phyloP scores from a whole-genome alignment of 1,284 basidiomycete genomes.

The Cutaneotrichosporon arboriforme region DNA sequence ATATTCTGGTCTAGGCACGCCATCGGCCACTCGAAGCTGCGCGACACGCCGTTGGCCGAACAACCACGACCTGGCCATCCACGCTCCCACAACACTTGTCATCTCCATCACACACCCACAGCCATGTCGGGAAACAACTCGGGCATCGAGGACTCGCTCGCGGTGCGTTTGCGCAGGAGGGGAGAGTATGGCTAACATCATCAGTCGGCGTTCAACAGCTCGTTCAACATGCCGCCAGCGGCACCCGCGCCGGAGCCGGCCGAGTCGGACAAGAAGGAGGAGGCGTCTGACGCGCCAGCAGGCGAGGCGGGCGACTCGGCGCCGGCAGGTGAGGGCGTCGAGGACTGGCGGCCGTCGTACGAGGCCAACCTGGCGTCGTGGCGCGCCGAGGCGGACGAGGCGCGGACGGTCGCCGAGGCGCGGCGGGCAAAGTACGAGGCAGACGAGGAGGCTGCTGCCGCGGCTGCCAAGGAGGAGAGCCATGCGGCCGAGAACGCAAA shows the following conservation, averaged over 20 bases:
- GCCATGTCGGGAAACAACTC: slow-evolving; percentile 37
- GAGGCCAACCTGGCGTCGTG: slow-evolving; percentile 65
- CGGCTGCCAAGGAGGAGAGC: slow-evolving; percentile 18
- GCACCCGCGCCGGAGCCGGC: slow-evolving; percentile 3
- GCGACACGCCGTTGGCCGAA: too few species aligned
- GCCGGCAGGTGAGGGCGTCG: slow-evolving; percentile 15
- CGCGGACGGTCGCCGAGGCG: slow-evolving; percentile 66
- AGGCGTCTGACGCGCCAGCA: slow-evolving; percentile 11
- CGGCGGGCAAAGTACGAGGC: slow-evolving; percentile 67
- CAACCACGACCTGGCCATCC: neutral
- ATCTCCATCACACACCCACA: neutral
- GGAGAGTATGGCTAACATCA: slow-evolving; percentile 1
- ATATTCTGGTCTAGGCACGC: too few species aligned
- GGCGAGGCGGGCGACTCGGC: slow-evolving; percentile 4
- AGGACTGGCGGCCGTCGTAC: slow-evolving; percentile 59
- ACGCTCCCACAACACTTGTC: neutral
- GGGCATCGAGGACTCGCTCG: slow-evolving; percentile 37
- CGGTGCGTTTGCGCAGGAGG: slow-evolving; percentile 23
- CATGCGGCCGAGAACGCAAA: slow-evolving; percentile 20
- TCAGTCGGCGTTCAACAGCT: slow-evolving; percentile 43
- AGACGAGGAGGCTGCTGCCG: slow-evolving; percentile 25
- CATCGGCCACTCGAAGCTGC: too few species aligned
- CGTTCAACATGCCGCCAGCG: slow-evolving; percentile 42
- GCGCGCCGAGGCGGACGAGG: slow-evolving; percentile 66
- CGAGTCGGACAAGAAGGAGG: slow-evolving; percentile 12